These are phyloP conservation scores for Carex pumila DNA, from an alignment of 176 grass and related monocot species.

Conservation along the genomic window DNA sequence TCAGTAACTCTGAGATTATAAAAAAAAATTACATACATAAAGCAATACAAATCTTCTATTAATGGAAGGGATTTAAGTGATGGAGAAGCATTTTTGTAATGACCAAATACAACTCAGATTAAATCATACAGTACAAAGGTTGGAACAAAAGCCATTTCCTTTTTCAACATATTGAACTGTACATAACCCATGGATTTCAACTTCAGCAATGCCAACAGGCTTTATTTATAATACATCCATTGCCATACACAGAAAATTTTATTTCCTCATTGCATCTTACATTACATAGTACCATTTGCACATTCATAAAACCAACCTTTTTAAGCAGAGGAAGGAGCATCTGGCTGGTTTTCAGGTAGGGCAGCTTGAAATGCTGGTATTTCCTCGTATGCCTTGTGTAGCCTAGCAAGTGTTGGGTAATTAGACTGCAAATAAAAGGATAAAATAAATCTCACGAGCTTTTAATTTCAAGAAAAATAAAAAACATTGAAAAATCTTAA, in stretches of 20 bases:
- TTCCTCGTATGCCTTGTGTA: slow-evolving; percentile 46
- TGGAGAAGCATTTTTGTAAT: neutral
- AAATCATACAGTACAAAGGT: neutral
- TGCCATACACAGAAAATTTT: no score
- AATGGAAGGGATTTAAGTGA: neutral
- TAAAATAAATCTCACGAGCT: neutral
- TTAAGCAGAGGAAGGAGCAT: slow-evolving; percentile 47
- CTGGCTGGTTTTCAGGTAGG: slow-evolving; percentile 58
- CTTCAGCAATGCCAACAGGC: neutral
- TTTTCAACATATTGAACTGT: neutral
- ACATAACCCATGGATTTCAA: neutral
- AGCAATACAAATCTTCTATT: neutral
- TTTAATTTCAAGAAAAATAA: neutral
- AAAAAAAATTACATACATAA: neutral
- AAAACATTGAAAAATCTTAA: neutral
- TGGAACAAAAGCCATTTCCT: neutral
- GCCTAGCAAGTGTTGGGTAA: slow-evolving; percentile 51
- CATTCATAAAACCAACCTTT: neutral
- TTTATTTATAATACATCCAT: neutral
- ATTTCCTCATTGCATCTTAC: neutral
- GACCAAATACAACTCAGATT: neutral
- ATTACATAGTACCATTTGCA: neutral
- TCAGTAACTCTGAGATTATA: neutral
- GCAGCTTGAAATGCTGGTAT: slow-evolving; percentile 73
- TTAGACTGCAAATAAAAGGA: slow-evolving; percentile 28